Base-by-base conservation (phyloP, 2,329 filamentous ascomycete species). In the Apiospora malaysiana region DNA sequence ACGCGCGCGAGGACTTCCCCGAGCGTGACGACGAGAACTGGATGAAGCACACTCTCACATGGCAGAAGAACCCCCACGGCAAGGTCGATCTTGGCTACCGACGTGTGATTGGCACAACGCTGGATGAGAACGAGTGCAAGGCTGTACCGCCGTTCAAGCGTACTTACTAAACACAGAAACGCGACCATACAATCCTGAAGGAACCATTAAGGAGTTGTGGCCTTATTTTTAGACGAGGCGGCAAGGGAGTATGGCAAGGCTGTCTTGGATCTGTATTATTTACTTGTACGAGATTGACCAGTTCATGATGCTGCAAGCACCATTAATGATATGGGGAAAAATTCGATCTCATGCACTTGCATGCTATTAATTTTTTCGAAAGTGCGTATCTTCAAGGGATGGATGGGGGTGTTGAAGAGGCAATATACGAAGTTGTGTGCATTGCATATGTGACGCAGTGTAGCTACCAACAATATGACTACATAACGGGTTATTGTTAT, bases 21-120 rank as follows among this genome's bases (percentile, higher is more conserved):
- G 95, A 98, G 23, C 92, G 96, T 86, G 94, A 98, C 81, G 96
- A 99, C 81, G 88, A 91, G 83, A 92, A 97, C 83, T 98, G 95
- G 95, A 98, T 98, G 95, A 98, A 98, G 92, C 96, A 99, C 89
- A 97, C 94, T 65, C 89, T 99, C 73, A 94, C 92, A 76, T 99
- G 92, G 92, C 96, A 99, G 89, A 97, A 94, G 92, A 82, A 91
- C 81, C 93, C 95, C 45, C 95, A 98, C 79, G 93, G 92, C 80
- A 90, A 94, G 85, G 90, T 96, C 70, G 92, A 98, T 73, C 87
- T 98, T 74, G 87, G 90, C 74, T 98, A 98, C 89, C 90, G 96
- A 83, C 87, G 88, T 74, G 96, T 99, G 73, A 92, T 93, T 73
- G 88, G 87, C 76, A 91, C 89, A 73, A 98, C 96, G 37, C 87